A percentile compares a stretch with the other conserved stretches of the same genome.
Conservation (phyloP, 768 basidiomycete genomes). For the Paxillus ammoniavirescens region DNA sequence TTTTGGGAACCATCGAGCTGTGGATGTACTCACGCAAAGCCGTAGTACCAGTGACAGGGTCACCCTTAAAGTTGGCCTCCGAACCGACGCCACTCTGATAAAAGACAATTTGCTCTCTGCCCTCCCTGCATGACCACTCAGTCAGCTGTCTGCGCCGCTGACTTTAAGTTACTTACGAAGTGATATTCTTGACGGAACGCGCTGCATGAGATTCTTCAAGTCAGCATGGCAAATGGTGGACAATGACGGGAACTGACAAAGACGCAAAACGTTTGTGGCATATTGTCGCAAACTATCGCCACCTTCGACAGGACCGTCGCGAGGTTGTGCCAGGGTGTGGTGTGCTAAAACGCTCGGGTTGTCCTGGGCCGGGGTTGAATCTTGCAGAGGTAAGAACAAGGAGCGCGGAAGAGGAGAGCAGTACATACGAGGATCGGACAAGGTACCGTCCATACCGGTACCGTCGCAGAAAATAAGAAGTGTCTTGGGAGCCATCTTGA, state of each 20-base stretch:
- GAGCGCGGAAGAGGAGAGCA: neutral
- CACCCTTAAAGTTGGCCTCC: conserved; percentile 14
- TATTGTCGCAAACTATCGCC: neutral
- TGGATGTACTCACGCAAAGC: neutral
- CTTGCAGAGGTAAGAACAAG: neutral
- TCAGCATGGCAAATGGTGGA: neutral
- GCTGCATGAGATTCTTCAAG: neutral
- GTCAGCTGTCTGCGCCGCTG: neutral
- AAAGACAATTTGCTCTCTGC: conserved; percentile 17
- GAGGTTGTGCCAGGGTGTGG: neutral
- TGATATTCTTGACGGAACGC: neutral
- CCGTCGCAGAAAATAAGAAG: conserved; percentile 11
- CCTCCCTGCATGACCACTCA: neutral
- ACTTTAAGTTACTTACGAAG: neutral
- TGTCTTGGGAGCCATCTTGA: neutral
- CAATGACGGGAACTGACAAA: conserved; percentile 1
- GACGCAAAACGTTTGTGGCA: conserved; percentile 7
- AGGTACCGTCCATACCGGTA: conserved; percentile 9
- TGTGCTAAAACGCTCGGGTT: neutral
- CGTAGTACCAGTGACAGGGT: conserved; percentile 9
- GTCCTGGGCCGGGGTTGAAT: neutral
- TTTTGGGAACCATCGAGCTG: neutral
- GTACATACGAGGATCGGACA: neutral
- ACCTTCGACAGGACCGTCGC: neutral
- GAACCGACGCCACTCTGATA: conserved; percentile 26